phyloP scores from a whole-genome alignment of 805 yeast species.

The Metschnikowia amazonensis region DNA sequence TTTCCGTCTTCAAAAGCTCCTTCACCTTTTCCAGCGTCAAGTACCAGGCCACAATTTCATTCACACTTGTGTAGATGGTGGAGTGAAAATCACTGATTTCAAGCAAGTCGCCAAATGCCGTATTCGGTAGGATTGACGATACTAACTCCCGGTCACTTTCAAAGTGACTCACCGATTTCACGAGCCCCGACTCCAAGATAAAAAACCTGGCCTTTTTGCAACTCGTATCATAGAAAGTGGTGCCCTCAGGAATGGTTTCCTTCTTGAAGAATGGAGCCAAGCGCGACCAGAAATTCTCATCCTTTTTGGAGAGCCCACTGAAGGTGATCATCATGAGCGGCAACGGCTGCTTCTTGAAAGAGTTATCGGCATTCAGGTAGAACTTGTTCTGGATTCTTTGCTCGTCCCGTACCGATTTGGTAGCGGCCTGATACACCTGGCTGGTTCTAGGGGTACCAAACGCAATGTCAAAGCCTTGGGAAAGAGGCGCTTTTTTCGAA shows the following conservation, averaged over 20 bases:
- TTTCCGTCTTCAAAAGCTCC: slow-evolving; percentile 40
- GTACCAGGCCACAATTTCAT: slow-evolving; percentile 66
- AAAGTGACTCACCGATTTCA: slow-evolving; percentile 35
- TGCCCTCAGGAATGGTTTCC: slow-evolving; percentile 45
- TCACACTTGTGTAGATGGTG: slow-evolving; percentile 51
- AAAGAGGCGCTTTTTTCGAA: slow-evolving; percentile 13
- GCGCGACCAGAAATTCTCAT: slow-evolving; percentile 58
- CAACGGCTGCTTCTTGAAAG: slow-evolving; percentile 51
- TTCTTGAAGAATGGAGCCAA: slow-evolving; percentile 51
- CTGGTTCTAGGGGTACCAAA: slow-evolving; percentile 52
- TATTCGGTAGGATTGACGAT: slow-evolving; percentile 59
- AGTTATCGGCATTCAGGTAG: slow-evolving; percentile 37
- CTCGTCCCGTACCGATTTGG: slow-evolving; percentile 41
- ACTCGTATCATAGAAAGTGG: slow-evolving; percentile 44
- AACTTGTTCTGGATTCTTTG: slow-evolving; percentile 44
- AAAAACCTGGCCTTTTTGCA: slow-evolving; percentile 51
- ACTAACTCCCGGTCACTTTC: slow-evolving; percentile 38
- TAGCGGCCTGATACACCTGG: slow-evolving; percentile 52
- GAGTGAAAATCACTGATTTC: slow-evolving; percentile 36
- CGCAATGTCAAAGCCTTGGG: slow-evolving; percentile 23
- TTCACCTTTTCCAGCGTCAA: slow-evolving; percentile 46
- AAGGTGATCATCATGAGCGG: slow-evolving; percentile 63
- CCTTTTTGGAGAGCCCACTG: slow-evolving; percentile 51
- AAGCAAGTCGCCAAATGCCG: slow-evolving; percentile 64
- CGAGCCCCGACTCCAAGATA: slow-evolving; percentile 47